Conservation (phyloP, 345 rosid species). For the Toxicodendron radicans region DNA sequence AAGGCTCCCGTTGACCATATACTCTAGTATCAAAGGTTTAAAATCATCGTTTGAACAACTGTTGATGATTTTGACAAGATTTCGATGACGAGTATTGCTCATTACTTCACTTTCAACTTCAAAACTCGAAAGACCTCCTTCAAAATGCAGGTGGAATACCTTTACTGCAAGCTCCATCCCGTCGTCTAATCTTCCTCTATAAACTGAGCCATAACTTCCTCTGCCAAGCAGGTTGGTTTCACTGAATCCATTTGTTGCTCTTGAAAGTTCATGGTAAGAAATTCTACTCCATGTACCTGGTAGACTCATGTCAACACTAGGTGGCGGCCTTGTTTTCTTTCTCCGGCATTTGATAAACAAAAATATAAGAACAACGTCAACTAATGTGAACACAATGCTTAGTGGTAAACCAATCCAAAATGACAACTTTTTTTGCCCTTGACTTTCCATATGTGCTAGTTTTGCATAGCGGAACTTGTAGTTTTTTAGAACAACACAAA, state of each 20-base stretch:
- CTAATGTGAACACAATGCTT: background rate
- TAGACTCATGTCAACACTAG: background rate
- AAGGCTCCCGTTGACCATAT: background rate
- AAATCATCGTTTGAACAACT: slow-evolving; percentile 12
- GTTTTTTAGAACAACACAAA: slow-evolving; percentile 2
- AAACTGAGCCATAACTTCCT: slow-evolving; percentile 21
- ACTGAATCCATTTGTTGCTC: slow-evolving; percentile 19
- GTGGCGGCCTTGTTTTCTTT: too few relatives aligned
- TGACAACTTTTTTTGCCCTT: too few relatives aligned
- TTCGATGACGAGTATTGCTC: too few relatives aligned
- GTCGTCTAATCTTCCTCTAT: slow-evolving; percentile 17
- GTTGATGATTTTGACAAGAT: slow-evolving; percentile 2
- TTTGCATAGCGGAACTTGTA: slow-evolving; percentile 13
- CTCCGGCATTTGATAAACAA: background rate
- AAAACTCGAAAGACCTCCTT: background rate
- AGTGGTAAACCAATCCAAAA: background rate
- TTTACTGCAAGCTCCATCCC: slow-evolving; percentile 19
- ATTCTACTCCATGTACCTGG: background rate
- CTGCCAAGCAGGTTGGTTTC: slow-evolving; percentile 17
- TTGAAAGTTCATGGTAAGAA: slow-evolving; percentile 2
- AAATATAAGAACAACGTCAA: background rate
- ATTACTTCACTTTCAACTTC: too few relatives aligned
- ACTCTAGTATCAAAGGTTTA: slow-evolving; percentile 11
- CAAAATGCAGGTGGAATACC: slow-evolving; percentile 16
- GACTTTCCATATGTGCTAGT: background rate